phyloP scores from a whole-genome alignment of 805 yeast genomes.

The Metschnikowia koreensis region DNA sequence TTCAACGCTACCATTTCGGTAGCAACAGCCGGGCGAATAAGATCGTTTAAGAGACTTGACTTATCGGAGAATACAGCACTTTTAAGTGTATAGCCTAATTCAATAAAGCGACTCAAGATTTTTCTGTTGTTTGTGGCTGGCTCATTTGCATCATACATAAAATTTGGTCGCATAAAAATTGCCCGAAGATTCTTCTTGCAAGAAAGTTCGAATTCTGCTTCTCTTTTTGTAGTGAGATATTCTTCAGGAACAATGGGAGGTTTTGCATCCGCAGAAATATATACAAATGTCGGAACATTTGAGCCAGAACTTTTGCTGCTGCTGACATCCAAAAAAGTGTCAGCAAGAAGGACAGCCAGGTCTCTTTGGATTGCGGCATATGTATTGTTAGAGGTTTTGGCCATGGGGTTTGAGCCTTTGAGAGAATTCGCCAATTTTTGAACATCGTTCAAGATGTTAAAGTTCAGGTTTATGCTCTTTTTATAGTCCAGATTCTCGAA shows the following conservation, averaged over 20 bases:
- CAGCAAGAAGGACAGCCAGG: constrained; percentile 65
- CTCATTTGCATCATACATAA: constrained; percentile 63
- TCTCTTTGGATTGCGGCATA: constrained; percentile 67
- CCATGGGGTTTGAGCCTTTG: constrained; percentile 64
- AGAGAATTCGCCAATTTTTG: constrained; percentile 31
- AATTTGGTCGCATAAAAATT: constrained; percentile 75
- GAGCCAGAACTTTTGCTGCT: neutral
- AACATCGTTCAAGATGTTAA: constrained; percentile 32
- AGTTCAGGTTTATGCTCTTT: constrained; percentile 43
- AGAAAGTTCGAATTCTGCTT: constrained; percentile 63
- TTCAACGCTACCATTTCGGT: constrained; percentile 67
- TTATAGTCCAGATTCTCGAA: constrained; percentile 72
- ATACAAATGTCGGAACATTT: constrained; percentile 51
- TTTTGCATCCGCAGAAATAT: constrained; percentile 76
- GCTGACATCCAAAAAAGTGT: constrained; percentile 41
- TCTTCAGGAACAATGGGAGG: constrained; percentile 64
- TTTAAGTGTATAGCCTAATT: constrained; percentile 43
- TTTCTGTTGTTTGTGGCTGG: constrained; percentile 36
- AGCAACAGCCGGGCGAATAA: constrained; percentile 61
- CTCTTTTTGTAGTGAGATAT: constrained; percentile 73
- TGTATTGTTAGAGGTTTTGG: constrained; percentile 41
- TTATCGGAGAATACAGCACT: constrained; percentile 37
- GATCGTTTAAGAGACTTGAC: constrained; percentile 26
- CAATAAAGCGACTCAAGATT: constrained; percentile 42
- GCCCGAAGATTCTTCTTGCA: constrained; percentile 51